Base-by-base conservation (phyloP, 176 grass and related monocot genomes). In the Canna indica region DNA sequence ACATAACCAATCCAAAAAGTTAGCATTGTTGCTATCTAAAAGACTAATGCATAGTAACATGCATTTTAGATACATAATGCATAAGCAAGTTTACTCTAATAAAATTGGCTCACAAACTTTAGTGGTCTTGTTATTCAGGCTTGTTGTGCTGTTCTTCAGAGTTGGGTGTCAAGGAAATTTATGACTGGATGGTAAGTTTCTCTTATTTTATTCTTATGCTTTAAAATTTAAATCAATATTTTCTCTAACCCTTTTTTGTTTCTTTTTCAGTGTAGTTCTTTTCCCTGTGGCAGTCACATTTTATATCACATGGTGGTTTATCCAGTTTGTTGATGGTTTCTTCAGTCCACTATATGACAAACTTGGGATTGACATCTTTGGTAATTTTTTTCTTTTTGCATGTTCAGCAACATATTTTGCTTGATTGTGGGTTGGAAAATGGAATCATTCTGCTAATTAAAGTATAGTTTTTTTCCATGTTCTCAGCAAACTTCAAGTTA, bases 281-380 rank as follows among this genome's bases (percentile, higher is more conserved):
- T 99, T 99, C 59, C 95, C 95, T 75, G 95, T 99, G 69, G 95
- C 95, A 30, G 53, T 99, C 59, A 99, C 95, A 1, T 99, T 99
- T 82, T 99, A 94, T 82, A 84, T 99, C 61, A 99, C 95, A 59
- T 99, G 90, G 95, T 99, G 95, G 95, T 99, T 99, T 75, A 87
- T 99, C 86, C 87, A 90, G 64, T 99, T 99, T 84, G 87, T 99
- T 73, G 95, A 99, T 82, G 87, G 95, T 20, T 99, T 99, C 78
- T 99, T 99, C 72, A 99, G 95, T 81, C 95, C 95, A 80, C 25
- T 99, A 45, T 99, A 99, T 88, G 86, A 78, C 42, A 76, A 94
- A 76, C 67, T 99, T 80, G 87, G 95, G 26, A 29, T 99, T 68
- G 8, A 99, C 77, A 88, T 99, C 75, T 99, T 99, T 56, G 95